phyloP scores from a whole-genome alignment of 1,139 yeast genomes.

The Yamadazyma jaroonii region DNA sequence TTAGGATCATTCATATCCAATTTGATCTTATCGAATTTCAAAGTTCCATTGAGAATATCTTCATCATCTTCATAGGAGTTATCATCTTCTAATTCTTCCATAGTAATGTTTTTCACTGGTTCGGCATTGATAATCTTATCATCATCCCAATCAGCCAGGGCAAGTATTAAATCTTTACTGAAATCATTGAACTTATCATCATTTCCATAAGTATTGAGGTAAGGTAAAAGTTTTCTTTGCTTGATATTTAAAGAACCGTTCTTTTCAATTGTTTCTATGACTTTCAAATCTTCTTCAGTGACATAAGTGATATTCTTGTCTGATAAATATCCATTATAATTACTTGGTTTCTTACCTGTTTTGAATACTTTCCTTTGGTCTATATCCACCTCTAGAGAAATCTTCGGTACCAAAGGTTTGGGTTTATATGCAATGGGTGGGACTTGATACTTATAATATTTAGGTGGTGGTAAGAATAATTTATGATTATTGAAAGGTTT shows the following conservation, averaged over 20 bases:
- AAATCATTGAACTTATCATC: constrained; percentile 40
- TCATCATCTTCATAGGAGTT: constrained; percentile 68
- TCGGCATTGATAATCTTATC: constrained; percentile 55
- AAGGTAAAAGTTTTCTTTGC: constrained; percentile 15
- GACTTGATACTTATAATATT: constrained; percentile 47
- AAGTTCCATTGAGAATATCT: constrained; percentile 71
- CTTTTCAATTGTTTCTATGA: constrained; percentile 23
- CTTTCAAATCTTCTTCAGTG: constrained; percentile 30
- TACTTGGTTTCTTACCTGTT: constrained; percentile 17
- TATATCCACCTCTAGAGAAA: constrained; percentile 45
- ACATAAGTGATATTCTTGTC: constrained; percentile 19
- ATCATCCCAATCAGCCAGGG: constrained; percentile 86
- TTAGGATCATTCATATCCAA: constrained; percentile 89
- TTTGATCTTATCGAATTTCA: constrained; percentile 44
- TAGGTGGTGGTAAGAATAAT: constrained; percentile 63
- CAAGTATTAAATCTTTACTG: constrained; percentile 62
- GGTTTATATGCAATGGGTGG: constrained; percentile 46
- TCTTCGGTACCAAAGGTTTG: constrained; percentile 64
- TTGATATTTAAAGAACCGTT: constrained; percentile 14
- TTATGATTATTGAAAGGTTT: constrained; percentile 64
- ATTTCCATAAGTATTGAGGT: constrained; percentile 33
- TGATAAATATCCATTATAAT: constrained; percentile 1
- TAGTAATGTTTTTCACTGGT: constrained; percentile 13
- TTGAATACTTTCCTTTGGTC: constrained; percentile 47
- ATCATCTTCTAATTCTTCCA: constrained; percentile 65